Evolutionary conservation across 208 protist species (phyloP).

Genomic region (Naegleria lovaniensis): DNA sequence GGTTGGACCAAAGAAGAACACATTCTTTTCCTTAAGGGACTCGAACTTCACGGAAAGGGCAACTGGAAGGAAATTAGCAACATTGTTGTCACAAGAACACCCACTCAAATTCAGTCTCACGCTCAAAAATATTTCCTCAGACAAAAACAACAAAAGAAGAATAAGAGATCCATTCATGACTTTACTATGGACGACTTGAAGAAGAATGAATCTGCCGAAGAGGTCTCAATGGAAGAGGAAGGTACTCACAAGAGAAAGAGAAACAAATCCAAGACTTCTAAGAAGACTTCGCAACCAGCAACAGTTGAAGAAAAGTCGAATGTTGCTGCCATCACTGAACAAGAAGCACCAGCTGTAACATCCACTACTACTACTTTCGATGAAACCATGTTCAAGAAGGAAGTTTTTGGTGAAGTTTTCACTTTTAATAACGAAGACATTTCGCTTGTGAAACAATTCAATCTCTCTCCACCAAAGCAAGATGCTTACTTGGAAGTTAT

Average conservation of each 20-base stretch:
- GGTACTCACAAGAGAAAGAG: neutral
- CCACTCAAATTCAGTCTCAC: conserved; percentile 45
- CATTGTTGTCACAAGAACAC: conserved; percentile 38
- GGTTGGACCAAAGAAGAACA: conserved; percentile 46
- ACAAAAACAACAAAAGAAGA: conserved; percentile 43
- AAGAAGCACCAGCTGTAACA: neutral
- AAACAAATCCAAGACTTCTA: neutral
- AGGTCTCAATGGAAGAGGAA: neutral
- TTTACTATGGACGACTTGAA: conserved; percentile 37
- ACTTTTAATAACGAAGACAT: neutral
- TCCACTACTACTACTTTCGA: neutral
- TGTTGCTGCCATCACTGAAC: neutral
- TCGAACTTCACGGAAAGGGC: conserved; percentile 37
- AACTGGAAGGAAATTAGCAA: conserved; percentile 41
- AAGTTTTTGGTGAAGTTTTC: neutral
- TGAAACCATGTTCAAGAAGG: neutral
- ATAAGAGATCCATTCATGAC: conserved; percentile 44
- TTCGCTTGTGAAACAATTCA: neutral
- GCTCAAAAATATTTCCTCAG: conserved; percentile 47
- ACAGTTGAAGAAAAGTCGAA: neutral
- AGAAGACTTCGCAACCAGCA: neutral
- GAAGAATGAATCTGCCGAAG: neutral
- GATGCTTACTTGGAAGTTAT: neutral
- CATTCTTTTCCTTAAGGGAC: conserved; percentile 36
- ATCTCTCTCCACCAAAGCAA: neutral